A percentile compares a stretch with the other conserved stretches of the same genome.
These are phyloP conservation scores for Globisporangium lucens DNA, from an alignment of 352 stramenopile genomes.

Conservation along the genomic window DNA sequence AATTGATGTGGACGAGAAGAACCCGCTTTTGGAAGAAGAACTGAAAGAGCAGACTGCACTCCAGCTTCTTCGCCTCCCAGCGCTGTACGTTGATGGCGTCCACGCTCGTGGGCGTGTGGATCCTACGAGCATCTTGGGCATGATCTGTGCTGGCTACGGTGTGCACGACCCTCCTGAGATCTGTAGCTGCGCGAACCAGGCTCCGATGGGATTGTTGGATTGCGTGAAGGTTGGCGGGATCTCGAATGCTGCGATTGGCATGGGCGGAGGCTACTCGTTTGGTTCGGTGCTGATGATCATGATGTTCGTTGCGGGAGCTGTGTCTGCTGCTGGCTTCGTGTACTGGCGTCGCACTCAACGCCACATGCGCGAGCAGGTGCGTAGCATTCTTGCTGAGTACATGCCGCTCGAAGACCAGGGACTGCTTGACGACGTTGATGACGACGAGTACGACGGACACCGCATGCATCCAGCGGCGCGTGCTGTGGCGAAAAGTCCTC, in stretches of 20 bases:
- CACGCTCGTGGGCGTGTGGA: constrained; percentile 91
- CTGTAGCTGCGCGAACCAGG: constrained; percentile 72
- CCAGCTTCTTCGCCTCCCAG: constrained; percentile 91
- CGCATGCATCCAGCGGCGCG: constrained; percentile 63
- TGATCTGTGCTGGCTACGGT: constrained; percentile 85
- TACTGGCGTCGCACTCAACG: constrained; percentile 91
- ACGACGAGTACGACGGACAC: constrained; percentile 57
- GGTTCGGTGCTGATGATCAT: constrained; percentile 85
- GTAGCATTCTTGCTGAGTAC: constrained; percentile 95
- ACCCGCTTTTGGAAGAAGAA: constrained; percentile 89
- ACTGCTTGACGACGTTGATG: constrained; percentile 59
- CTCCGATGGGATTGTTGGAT: constrained; percentile 50
- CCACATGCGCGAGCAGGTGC: constrained; percentile 95
- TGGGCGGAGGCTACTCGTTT: constrained; percentile 72
- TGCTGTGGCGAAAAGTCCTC: constrained; percentile 77
- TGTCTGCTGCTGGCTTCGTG: constrained; percentile 75
- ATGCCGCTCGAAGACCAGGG: constrained; percentile 93
- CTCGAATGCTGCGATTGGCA: constrained; percentile 49
- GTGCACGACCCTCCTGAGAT: constrained; percentile 76
- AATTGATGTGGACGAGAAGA: constrained; percentile 80
- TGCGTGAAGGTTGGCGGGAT: constrained; percentile 75
- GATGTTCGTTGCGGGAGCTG: constrained; percentile 67
- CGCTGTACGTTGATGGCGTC: constrained; percentile 94
- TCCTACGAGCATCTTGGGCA: constrained; percentile 75
- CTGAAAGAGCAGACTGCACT: constrained; percentile 86